phyloP scores from a whole-genome alignment of 352 stramenopile genomes.

The Globisporangium sylvaticum region DNA sequence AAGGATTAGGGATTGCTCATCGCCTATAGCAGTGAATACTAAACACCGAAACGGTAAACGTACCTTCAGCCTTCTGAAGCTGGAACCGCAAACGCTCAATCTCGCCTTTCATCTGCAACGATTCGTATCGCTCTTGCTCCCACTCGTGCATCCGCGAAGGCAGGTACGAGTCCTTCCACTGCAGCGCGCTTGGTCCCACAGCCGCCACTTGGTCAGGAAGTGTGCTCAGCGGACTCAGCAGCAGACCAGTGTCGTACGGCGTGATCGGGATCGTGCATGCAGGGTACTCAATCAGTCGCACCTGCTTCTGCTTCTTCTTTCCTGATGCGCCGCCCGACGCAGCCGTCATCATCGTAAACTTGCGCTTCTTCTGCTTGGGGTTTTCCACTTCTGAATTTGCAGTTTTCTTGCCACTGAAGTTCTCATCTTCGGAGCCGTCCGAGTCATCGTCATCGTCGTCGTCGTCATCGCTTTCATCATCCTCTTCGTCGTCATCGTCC shows the following conservation, averaged over 20 bases:
- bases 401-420: neutral
- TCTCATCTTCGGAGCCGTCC: slow-evolving; percentile 1
- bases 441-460: slow-evolving; percentile 23
- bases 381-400: neutral
- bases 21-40: neutral
- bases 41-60: slow-evolving; percentile 4
- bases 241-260: slow-evolving; percentile 57
- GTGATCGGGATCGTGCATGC: slow-evolving; percentile 57
- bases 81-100: slow-evolving; percentile 73
- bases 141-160: slow-evolving; percentile 71
- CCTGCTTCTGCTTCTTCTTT: slow-evolving; percentile 48
- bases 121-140: slow-evolving; percentile 70
- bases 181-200: slow-evolving; percentile 52
- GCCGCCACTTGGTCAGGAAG: slow-evolving; percentile 65
- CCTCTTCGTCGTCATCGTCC: slow-evolving; percentile 28
- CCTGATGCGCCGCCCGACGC: neutral
- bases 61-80: slow-evolving; percentile 68
- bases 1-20: neutral
- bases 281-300: slow-evolving; percentile 63
- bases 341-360: slow-evolving; percentile 53
- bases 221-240: slow-evolving; percentile 70
- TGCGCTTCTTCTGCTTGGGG: slow-evolving; percentile 49
- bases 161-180: slow-evolving; percentile 71
- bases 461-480: slow-evolving; percentile 23
- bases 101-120: slow-evolving; percentile 77